Evolutionary conservation across 768 basidiomycete species (phyloP).

Genomic region (Leccinellum luteum): DNA sequence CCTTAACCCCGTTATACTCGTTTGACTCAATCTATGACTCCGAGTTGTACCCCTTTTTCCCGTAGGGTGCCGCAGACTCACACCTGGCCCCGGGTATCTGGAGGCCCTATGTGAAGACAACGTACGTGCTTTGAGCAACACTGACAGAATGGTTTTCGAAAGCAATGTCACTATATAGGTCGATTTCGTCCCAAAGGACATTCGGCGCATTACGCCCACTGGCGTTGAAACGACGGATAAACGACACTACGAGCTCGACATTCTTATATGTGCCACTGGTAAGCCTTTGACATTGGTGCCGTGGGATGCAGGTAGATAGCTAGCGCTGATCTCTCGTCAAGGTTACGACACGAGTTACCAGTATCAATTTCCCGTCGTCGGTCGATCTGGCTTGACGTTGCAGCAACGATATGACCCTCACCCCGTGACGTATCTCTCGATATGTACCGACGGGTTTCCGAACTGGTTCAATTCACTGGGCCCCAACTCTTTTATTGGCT

Average conservation of each 20-base stretch:
- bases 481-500: constrained; percentile 54
- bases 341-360: constrained; percentile 48
- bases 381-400: constrained; percentile 50
- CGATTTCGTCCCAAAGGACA: constrained; percentile 49
- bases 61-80: constrained; percentile 60
- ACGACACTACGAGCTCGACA: constrained; percentile 49
- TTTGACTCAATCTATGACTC: not conserved
- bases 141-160: not conserved
- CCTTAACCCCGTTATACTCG: not conserved
- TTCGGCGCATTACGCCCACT: constrained; percentile 46
- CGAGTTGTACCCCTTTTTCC: constrained; percentile 53
- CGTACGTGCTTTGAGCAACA: constrained; percentile 20
- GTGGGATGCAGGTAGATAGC: not conserved
- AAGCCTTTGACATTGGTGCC: not conserved
- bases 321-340: not conserved
- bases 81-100: constrained; percentile 66
- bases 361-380: constrained; percentile 50
- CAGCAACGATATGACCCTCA: constrained; percentile 52
- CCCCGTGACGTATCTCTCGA: constrained; percentile 55
- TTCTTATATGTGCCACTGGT: constrained; percentile 64
- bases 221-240: constrained; percentile 63
- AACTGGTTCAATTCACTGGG: constrained; percentile 63
- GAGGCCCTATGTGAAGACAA: constrained; percentile 64
- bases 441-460: constrained; percentile 65
- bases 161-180: constrained; percentile 16